Percentiles rank a stretch among this genome's conserved stretches.
Evolutionary conservation across 306 rosid species (phyloP).

Genomic region (Astragalus glycyphyllos): DNA sequence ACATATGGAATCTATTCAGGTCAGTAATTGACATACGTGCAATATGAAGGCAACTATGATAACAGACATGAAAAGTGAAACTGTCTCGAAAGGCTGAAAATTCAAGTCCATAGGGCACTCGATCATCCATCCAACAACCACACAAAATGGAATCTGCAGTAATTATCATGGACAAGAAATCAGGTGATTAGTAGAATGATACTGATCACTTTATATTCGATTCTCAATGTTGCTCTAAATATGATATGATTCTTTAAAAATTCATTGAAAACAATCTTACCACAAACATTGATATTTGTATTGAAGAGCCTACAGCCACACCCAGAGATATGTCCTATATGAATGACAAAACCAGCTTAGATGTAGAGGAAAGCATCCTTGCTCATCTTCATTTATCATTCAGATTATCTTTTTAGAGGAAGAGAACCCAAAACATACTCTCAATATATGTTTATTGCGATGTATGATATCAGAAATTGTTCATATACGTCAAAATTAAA

Average conservation of each 20-base stretch:
- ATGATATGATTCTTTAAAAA: neutral
- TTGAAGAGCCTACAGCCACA: conserved; percentile 75
- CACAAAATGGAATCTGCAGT: conserved; percentile 74
- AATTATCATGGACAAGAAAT: conserved; percentile 9
- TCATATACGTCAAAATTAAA: neutral
- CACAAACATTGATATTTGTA: conserved; percentile 79
- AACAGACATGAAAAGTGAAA: conserved; percentile 66
- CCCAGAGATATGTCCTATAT: conserved; percentile 69
- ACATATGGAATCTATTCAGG: neutral
- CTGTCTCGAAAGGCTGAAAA: conserved; percentile 73
- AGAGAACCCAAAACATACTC: neutral
- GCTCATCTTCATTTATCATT: neutral
- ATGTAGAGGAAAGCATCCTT: neutral
- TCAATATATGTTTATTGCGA: neutral
- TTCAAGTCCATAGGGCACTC: conserved; percentile 72
- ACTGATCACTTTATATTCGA: neutral
- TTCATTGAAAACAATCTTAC: conserved; percentile 44
- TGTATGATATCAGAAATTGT: neutral
- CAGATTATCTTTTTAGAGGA: neutral
- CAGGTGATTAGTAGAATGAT: neutral
- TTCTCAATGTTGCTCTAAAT: neutral
- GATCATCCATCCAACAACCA: conserved; percentile 69
- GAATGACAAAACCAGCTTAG: neutral
- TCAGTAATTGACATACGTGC: conserved; percentile 51
- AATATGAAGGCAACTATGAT: conserved; percentile 69